These are phyloP conservation scores for Encephalitozoon cuniculi DNA, from an alignment of 371 early-diverging fungal genomes.

Conservation along the genomic window DNA sequence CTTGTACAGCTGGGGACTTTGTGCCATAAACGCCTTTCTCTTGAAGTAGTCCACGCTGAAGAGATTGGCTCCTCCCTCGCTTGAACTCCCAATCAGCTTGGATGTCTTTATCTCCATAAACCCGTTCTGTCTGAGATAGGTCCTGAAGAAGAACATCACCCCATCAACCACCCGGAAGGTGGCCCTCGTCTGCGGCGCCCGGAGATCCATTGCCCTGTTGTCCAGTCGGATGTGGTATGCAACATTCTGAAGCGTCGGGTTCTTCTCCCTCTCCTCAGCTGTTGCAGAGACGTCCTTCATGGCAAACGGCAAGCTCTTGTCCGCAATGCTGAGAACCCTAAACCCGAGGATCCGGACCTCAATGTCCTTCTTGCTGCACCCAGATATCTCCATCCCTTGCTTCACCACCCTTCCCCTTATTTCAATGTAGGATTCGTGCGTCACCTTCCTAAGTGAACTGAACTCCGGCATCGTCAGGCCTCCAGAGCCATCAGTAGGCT, in stretches of 20 bases:
- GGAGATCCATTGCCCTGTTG: slow-evolving; percentile 85
- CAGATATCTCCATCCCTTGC: slow-evolving; percentile 38
- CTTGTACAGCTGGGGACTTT: slow-evolving; percentile 98
- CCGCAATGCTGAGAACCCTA: slow-evolving; percentile 31
- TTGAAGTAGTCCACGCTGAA: slow-evolving; percentile 94
- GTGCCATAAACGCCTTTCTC: slow-evolving; percentile 81
- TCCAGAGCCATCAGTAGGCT: not conserved
- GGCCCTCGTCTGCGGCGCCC: slow-evolving; percentile 87
- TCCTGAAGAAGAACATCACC: slow-evolving; percentile 82
- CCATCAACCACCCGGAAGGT: slow-evolving; percentile 91
- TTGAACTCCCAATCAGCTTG: slow-evolving; percentile 85
- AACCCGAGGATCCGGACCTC: slow-evolving; percentile 51
- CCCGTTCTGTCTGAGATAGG: slow-evolving; percentile 70
- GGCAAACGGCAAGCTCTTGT: slow-evolving; percentile 72
- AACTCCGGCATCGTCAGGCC: not conserved
- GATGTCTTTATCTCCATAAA: slow-evolving; percentile 97
- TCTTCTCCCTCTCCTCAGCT: slow-evolving; percentile 64
- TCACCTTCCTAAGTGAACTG: not conserved
- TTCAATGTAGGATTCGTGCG: slow-evolving; percentile 54
- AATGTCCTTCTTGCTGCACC: slow-evolving; percentile 49
- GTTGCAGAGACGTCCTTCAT: slow-evolving; percentile 84
- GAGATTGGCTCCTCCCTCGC: slow-evolving; percentile 97
- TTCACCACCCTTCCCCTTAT: slow-evolving; percentile 33
- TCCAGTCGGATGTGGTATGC: slow-evolving; percentile 83
- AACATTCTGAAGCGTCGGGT: slow-evolving; percentile 62